Conservation (phyloP, 2,329 filamentous ascomycete genomes). For the Aureobasidium sp. region DNA sequence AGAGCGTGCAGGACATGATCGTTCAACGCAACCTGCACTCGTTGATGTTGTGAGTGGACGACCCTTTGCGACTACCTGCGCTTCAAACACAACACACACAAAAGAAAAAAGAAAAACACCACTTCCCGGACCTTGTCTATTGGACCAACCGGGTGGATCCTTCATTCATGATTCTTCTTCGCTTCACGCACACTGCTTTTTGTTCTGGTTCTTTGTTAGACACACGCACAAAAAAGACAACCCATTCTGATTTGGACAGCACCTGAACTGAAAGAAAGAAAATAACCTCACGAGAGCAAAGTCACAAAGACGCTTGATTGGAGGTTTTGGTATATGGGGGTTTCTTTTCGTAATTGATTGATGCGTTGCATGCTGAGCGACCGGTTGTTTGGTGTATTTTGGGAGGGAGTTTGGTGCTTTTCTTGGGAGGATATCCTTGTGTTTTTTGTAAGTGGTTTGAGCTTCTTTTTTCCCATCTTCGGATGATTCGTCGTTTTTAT, state of each 20-base stretch:
- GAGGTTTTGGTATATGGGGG: neutral
- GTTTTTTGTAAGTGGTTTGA: neutral
- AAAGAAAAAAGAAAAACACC: neutral
- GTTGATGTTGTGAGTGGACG: conserved; percentile 33
- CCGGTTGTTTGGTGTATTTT: neutral
- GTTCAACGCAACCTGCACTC: conserved; percentile 44
- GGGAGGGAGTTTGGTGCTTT: neutral
- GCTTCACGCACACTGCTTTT: neutral
- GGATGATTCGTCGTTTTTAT: neutral
- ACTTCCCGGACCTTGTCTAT: neutral
- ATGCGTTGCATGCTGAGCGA: neutral
- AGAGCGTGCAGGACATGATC: conserved; percentile 45
- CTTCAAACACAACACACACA: neutral
- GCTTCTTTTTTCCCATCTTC: neutral
- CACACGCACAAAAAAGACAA: neutral
- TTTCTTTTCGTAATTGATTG: neutral
- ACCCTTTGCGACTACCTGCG: neutral
- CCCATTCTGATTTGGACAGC: conserved; percentile 7
- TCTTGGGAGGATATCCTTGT: neutral
- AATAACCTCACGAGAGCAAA: neutral
- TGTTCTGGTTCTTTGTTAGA: neutral
- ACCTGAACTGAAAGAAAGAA: neutral
- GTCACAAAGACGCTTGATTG: neutral
- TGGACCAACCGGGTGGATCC: neutral
- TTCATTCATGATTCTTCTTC: neutral